Percentiles rank a stretch among this genome's conserved stretches.
Evolutionary conservation across 441 rosid species (phyloP).

Genomic region (Arabidopsis hybrid): DNA sequence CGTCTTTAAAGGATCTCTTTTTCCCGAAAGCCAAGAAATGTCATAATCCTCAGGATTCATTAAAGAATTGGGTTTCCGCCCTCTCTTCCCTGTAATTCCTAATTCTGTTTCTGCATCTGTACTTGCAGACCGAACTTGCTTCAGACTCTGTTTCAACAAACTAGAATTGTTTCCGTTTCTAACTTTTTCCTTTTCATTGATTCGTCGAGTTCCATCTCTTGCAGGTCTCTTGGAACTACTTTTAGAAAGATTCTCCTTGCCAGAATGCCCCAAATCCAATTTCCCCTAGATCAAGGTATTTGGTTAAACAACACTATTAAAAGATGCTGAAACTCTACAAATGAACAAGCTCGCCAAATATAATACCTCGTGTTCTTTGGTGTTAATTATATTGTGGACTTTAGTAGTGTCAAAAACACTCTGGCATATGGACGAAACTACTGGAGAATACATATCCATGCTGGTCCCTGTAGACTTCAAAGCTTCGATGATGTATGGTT

Average conservation of each 20-base stretch:
- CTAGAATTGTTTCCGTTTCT: constrained; percentile 30
- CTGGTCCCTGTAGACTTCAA: constrained; percentile 52
- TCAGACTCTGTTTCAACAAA: constrained; percentile 44
- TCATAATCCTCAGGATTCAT: constrained; percentile 77
- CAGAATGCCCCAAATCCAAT: constrained; percentile 29
- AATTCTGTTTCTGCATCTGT: constrained; percentile 44
- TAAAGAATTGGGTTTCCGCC: constrained; percentile 72
- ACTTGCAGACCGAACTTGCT: constrained; percentile 41
- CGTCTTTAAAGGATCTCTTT: constrained; percentile 47
- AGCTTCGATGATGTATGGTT: constrained; percentile 62
- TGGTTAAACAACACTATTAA: constrained; percentile 26
- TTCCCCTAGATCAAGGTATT: constrained; percentile 32
- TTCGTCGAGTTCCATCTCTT: constrained; percentile 32
- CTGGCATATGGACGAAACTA: constrained; percentile 59
- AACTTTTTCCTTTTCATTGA: constrained; percentile 8
- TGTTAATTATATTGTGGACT: constrained; percentile 43
- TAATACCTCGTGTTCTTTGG: constrained; percentile 52
- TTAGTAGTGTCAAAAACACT: constrained; percentile 40
- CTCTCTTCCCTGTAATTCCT: constrained; percentile 69
- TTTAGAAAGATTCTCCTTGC: constrained; percentile 34
- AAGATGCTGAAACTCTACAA: constrained; percentile 25
- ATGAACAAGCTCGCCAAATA: constrained; percentile 1
- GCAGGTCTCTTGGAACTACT: constrained; percentile 44
- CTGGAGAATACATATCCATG: constrained; percentile 65
- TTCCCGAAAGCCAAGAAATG: constrained; percentile 53